phyloP scores from a whole-genome alignment of 108 stramenopile species.

The Fistulifera pelliculosa region DNA sequence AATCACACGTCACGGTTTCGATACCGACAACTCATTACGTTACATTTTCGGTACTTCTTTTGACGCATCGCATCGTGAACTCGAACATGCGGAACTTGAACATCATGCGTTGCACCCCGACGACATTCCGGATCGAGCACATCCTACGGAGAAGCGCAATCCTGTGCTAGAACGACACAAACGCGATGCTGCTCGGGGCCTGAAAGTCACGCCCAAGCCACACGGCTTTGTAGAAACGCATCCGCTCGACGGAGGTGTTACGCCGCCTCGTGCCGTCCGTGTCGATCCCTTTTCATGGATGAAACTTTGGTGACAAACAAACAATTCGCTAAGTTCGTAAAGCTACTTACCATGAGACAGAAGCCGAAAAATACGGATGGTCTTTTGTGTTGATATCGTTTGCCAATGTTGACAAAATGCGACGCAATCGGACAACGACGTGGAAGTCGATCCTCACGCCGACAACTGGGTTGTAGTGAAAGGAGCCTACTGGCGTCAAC shows the following conservation, averaged over 20 bases:
- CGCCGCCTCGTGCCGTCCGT: constrained; percentile 65
- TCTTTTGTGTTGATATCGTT: constrained; percentile 81
- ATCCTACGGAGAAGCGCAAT: not conserved
- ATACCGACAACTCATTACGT: constrained; percentile 46
- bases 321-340: constrained; percentile 86
- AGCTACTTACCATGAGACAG: constrained; percentile 86
- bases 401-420: constrained; percentile 28
- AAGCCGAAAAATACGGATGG: constrained; percentile 94
- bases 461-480: constrained; percentile 85
- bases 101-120: constrained; percentile 29
- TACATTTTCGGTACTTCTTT: constrained; percentile 77
- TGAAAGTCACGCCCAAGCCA: constrained; percentile 39
- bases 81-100: constrained; percentile 52
- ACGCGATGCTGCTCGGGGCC: constrained; percentile 26
- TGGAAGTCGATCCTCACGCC: constrained; percentile 70
- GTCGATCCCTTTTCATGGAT: constrained; percentile 83
- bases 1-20: constrained; percentile 29
- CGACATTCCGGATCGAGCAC: constrained; percentile 16
- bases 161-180: constrained; percentile 42
- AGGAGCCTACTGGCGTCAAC: constrained; percentile 87
- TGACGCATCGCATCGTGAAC: constrained; percentile 48
- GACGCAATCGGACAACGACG: constrained; percentile 9
- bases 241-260: constrained; percentile 69
- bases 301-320: constrained; percentile 72
- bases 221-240: constrained; percentile 70